Evolutionary conservation across 2,329 filamentous ascomycete genomes (phyloP).

Genomic region (Aaosphaeria arxii): DNA sequence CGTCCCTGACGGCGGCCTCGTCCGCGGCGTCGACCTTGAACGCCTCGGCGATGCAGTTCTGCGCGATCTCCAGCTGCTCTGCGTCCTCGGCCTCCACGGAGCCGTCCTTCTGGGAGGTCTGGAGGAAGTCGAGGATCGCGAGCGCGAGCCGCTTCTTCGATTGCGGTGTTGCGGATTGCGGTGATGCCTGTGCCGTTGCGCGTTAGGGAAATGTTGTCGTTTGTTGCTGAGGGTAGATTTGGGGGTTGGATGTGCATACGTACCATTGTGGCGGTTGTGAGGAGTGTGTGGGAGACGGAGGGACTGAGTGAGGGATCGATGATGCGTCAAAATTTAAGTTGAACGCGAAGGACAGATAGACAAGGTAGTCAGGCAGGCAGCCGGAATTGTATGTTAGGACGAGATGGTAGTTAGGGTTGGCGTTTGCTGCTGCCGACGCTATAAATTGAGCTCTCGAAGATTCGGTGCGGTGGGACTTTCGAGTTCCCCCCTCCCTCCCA

Average conservation of each 20-base stretch:
- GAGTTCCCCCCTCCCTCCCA: no score
- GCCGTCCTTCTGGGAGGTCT: slow-evolving; percentile 79
- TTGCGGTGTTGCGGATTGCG: slow-evolving; percentile 15
- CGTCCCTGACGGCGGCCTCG: slow-evolving; percentile 67
- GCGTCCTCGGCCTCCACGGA: slow-evolving; percentile 83
- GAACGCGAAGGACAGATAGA: no score
- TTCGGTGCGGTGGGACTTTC: no score
- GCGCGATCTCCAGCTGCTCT: slow-evolving; percentile 90
- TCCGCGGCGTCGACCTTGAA: slow-evolving; percentile 92
- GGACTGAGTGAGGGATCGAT: no score
- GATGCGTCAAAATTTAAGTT: no score
- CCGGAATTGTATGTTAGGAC: no score
- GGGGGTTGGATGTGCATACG: slow-evolving; percentile 3
- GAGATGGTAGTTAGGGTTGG: no score
- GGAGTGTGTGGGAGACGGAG: neutral
- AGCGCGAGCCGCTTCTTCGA: slow-evolving; percentile 88
- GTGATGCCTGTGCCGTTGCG: slow-evolving; percentile 24
- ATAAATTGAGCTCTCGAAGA: no score
- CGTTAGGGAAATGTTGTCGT: slow-evolving; percentile 5
- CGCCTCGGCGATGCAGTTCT: slow-evolving; percentile 89
- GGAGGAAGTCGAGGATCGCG: slow-evolving; percentile 94
- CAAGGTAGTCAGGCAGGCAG: no score
- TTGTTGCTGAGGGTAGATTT: slow-evolving; percentile 8
- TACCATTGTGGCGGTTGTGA: slow-evolving; percentile 27
- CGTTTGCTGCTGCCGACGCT: no score